These are phyloP conservation scores for Vicia villosa DNA, from an alignment of 306 rosid genomes.

Conservation along the genomic window DNA sequence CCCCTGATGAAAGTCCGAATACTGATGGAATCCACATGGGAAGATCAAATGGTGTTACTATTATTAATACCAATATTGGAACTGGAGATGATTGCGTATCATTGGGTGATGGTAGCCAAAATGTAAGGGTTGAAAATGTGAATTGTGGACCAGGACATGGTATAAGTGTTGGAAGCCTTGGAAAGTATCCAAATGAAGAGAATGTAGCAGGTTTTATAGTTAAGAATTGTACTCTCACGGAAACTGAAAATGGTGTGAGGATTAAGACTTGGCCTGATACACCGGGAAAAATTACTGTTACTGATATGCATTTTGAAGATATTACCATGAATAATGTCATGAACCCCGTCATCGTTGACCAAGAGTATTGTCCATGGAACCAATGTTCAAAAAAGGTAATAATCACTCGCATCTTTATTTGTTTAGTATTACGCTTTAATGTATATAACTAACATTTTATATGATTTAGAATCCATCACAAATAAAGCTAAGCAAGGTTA, in stretches of 20 bases:
- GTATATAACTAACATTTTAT: no score
- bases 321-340: not conserved
- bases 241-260: constrained; percentile 2
- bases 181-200: not conserved
- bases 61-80: no score
- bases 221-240: not conserved
- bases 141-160: not conserved
- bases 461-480: constrained; percentile 18
- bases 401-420: not conserved
- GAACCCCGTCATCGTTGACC: constrained; percentile 9
- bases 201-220: not conserved
- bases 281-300: not conserved
- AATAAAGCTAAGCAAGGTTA: constrained; percentile 21
- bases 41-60: no score
- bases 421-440: not conserved
- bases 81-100: no score
- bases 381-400: constrained; percentile 7
- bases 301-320: constrained; percentile 30
- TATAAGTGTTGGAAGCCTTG: constrained; percentile 33
- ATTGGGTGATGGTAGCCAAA: no score
- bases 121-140: not conserved
- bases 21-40: no score
- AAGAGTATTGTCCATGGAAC: constrained; percentile 9
- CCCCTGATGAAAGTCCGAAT: no score
- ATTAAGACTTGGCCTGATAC: constrained; percentile 17